These are phyloP conservation scores for Aureobasidium sp. DNA, from an alignment of 2,329 filamentous ascomycete genomes.

Conservation along the genomic window DNA sequence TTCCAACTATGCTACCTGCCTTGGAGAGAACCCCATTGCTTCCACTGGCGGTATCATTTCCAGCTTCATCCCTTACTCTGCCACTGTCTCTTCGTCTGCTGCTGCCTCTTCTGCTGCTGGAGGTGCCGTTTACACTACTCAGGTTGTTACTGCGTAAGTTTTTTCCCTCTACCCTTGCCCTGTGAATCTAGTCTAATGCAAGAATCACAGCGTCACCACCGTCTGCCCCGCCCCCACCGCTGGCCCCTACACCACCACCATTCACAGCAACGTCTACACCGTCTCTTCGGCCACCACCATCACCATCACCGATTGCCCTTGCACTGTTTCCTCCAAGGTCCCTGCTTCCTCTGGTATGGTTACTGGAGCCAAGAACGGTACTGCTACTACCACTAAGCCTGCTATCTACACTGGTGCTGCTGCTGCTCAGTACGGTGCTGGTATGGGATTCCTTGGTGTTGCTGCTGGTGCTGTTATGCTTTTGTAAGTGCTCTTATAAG, in stretches of 20 bases:
- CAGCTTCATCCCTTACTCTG: background rate
- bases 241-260: slow-evolving; percentile 36
- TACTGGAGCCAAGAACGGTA: background rate
- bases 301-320: slow-evolving; percentile 14
- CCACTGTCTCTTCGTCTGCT: background rate
- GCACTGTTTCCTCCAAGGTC: slow-evolving; percentile 15
- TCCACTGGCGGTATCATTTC: background rate
- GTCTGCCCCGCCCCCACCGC: slow-evolving; percentile 62
- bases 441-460: background rate
- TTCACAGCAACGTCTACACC: slow-evolving; percentile 59
- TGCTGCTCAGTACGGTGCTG: background rate
- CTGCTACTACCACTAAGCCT: background rate
- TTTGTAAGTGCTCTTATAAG: background rate
- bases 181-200: slow-evolving; percentile 33
- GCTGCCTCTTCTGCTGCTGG: background rate
- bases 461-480: slow-evolving; percentile 7
- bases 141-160: slow-evolving; percentile 42
- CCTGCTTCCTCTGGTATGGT: background rate
- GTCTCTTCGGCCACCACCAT: slow-evolving; percentile 40
- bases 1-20: background rate
- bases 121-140: background rate
- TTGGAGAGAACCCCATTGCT: background rate
- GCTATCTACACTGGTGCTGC: background rate
- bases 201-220: slow-evolving; percentile 45
- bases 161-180: no score